These are phyloP conservation scores for Aphanomyces stellatus DNA, from an alignment of 352 stramenopile species.

Conservation along the genomic window DNA sequence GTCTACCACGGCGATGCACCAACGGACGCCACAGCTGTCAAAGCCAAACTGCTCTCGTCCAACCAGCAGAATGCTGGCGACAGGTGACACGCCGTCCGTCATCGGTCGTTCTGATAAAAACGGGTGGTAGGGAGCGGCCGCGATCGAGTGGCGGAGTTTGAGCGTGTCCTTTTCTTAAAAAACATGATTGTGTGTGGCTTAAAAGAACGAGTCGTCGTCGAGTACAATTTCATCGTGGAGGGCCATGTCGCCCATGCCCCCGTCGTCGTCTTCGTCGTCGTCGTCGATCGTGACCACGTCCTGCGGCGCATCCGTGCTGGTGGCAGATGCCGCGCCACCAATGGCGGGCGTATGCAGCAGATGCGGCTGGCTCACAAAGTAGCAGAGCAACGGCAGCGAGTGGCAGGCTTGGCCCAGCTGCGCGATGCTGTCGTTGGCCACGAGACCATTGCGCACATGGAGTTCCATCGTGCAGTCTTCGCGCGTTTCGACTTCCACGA, in stretches of 20 bases:
- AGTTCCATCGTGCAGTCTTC: constrained; percentile 57
- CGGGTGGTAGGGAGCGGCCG: background rate
- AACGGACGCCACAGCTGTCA: background rate
- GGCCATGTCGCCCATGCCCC: background rate
- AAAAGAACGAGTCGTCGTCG: constrained; percentile 12
- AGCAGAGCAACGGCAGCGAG: constrained; percentile 70
- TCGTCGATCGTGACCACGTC: background rate
- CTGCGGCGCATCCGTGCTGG: background rate
- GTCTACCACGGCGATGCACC: constrained; percentile 73
- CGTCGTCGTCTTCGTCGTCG: background rate
- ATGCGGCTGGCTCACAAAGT: constrained; percentile 21
- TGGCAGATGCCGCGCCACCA: too few species aligned
- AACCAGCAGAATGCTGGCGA: background rate
- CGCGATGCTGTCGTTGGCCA: constrained; percentile 11
- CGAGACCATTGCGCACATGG: constrained; percentile 28
- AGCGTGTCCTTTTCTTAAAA: background rate
- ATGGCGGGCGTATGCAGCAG: background rate
- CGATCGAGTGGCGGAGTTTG: background rate
- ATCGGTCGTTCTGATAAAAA: background rate
- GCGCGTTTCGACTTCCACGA: constrained; percentile 56
- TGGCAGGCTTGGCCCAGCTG: constrained; percentile 50
- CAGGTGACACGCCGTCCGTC: background rate
- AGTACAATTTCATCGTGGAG: constrained; percentile 1
- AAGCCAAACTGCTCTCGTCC: background rate
- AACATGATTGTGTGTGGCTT: background rate